Conservation (phyloP, 257 asterid species). For the Marsdenia floribunda region DNA sequence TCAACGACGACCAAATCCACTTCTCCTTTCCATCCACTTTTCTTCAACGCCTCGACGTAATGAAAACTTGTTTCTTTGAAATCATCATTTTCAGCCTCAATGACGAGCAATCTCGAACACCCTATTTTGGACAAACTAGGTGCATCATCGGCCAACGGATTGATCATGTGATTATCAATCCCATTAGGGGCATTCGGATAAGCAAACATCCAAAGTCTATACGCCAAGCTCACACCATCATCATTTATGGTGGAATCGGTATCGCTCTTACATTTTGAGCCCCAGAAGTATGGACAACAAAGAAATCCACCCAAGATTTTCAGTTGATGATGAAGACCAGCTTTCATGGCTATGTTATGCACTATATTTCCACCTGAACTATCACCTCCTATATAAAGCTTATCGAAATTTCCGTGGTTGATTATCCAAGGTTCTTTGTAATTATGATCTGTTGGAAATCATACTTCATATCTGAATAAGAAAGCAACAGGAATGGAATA, state of each 20-base stretch:
- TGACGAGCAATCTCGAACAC: slow-evolving; percentile 15
- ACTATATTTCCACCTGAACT: slow-evolving; percentile 27
- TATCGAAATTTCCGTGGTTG: slow-evolving; percentile 14
- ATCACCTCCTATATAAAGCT: slow-evolving; percentile 20
- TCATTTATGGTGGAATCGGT: not conserved
- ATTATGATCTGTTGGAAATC: too few species aligned
- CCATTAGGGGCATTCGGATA: slow-evolving; percentile 7
- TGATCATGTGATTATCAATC: slow-evolving; percentile 19
- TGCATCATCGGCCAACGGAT: slow-evolving; percentile 13
- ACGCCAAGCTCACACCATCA: not conserved
- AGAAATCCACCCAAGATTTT: slow-evolving; percentile 21
- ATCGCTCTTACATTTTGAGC: not conserved
- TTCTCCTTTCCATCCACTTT: slow-evolving; percentile 23
- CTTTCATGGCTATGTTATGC: slow-evolving; percentile 13
- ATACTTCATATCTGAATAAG: too few species aligned
- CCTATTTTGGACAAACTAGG: slow-evolving; percentile 14
- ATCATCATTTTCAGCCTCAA: slow-evolving; percentile 16
- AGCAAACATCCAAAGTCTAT: not conserved
- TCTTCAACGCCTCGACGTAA: slow-evolving; percentile 13
- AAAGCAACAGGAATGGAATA: too few species aligned
- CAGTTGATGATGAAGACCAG: not conserved
- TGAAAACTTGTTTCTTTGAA: slow-evolving; percentile 1
- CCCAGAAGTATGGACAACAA: slow-evolving; percentile 16
- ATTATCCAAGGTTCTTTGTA: slow-evolving; percentile 18
- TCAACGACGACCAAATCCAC: slow-evolving; percentile 19